Conservation (phyloP, 768 basidiomycete species). For the Mycena latifolia region DNA sequence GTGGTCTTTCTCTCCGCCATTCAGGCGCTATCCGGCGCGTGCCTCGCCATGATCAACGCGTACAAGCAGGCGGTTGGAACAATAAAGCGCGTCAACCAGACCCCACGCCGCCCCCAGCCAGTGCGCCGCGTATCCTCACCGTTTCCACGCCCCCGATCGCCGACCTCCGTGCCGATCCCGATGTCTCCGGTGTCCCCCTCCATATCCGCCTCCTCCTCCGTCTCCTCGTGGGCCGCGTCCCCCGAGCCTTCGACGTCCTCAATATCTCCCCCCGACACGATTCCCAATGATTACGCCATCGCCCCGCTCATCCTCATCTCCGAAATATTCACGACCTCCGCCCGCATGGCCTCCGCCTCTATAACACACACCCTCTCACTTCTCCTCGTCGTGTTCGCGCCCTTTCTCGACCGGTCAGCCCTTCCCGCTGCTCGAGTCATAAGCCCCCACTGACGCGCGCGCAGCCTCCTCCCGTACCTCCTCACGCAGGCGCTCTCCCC, state of each 20-base stretch:
- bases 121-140: conserved; percentile 22
- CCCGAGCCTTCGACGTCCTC: conserved; percentile 31
- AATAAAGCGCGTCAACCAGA: conserved; percentile 74
- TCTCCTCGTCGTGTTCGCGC: conserved; percentile 58
- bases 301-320: conserved; percentile 60
- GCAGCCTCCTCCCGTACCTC: conserved; percentile 77
- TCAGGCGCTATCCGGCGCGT: conserved; percentile 76
- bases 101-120: conserved; percentile 29
- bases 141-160: conserved; percentile 32
- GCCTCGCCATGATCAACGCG: conserved; percentile 74
- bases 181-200: conserved; percentile 19
- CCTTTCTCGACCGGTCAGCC: conserved; percentile 71
- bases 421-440: neutral
- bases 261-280: conserved; percentile 11
- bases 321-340: conserved; percentile 61
- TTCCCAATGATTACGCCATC: conserved; percentile 51
- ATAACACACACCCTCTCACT: conserved; percentile 61
- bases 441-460: neutral
- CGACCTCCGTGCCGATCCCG: conserved; percentile 22
- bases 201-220: conserved; percentile 34
- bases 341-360: conserved; percentile 62
- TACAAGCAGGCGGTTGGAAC: conserved; percentile 76
- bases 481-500: conserved; percentile 67
- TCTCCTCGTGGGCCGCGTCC: conserved; percentile 28
- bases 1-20: conserved; percentile 81